Evolutionary conservation across 169 alveolate genomes (phyloP).

Genomic region (Plasmodium ovale): DNA sequence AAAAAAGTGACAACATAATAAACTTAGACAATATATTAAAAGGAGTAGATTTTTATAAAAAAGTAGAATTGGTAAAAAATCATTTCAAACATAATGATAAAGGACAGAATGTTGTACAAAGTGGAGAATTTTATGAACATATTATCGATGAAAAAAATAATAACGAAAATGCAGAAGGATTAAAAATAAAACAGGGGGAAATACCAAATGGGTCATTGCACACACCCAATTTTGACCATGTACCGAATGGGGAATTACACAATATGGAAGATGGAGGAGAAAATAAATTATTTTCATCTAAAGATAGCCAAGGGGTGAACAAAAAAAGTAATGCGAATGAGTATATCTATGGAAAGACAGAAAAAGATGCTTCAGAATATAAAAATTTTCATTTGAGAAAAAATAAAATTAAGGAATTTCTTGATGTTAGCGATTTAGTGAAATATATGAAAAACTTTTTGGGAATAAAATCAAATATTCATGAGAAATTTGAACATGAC

Average conservation of each 20-base stretch:
- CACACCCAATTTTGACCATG: not conserved
- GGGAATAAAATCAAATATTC: slow-evolving; percentile 76
- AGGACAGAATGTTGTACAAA: not conserved
- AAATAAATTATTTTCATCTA: not conserved
- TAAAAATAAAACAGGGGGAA: not conserved
- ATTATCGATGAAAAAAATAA: not conserved
- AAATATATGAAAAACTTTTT: slow-evolving; percentile 42
- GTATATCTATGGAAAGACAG: not conserved
- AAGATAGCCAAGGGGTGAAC: slow-evolving; percentile 8
- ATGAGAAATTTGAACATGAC: slow-evolving; percentile 68
- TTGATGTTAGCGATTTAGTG: slow-evolving; percentile 62
- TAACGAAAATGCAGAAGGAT: not conserved
- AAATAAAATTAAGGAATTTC: slow-evolving; percentile 48
- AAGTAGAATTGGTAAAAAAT: slow-evolving; percentile 23
- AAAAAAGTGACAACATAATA: not conserved
- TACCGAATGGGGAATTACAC: not conserved
- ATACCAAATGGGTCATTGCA: not conserved
- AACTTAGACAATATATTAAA: slow-evolving; percentile 12
- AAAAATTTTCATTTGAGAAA: slow-evolving; percentile 30
- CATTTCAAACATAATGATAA: slow-evolving; percentile 7
- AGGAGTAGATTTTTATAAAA: slow-evolving; percentile 23
- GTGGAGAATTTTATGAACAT: not conserved
- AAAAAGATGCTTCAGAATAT: slow-evolving; percentile 13
- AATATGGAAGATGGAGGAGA: slow-evolving; percentile 1
- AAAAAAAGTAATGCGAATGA: slow-evolving; percentile 22